These are phyloP conservation scores for Beauveria bassiana DNA, from an alignment of 2,329 filamentous ascomycete genomes.

Conservation along the genomic window DNA sequence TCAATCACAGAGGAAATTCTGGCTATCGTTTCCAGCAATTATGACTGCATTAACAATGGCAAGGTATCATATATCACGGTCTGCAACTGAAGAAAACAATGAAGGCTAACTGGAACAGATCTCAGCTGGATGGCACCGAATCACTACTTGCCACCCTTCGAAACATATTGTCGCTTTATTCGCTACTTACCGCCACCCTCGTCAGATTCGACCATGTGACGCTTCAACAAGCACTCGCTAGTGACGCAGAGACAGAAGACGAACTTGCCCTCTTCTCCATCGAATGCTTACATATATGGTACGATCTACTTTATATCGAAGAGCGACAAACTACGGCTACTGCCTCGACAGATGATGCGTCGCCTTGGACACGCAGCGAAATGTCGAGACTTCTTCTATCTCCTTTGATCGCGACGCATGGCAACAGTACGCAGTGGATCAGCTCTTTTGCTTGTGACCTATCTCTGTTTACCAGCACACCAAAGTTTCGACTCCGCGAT, in stretches of 20 bases:
- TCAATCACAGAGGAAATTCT: slow-evolving; percentile 3
- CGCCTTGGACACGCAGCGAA: neutral
- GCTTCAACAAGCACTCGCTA: neutral
- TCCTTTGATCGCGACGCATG: neutral
- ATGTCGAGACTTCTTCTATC: neutral
- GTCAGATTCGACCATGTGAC: neutral
- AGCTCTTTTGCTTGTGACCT: neutral
- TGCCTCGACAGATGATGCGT: neutral
- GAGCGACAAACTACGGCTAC: neutral
- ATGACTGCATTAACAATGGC: neutral
- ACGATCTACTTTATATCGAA: neutral
- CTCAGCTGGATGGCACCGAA: neutral
- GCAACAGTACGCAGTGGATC: slow-evolving; percentile 1
- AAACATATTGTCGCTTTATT: neutral
- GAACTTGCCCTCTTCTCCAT: neutral
- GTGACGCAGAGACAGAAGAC: neutral
- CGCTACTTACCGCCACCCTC: neutral
- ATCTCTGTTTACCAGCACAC: neutral
- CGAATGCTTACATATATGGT: neutral
- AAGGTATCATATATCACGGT: neutral
- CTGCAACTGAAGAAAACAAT: neutral
- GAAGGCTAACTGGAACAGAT: neutral
- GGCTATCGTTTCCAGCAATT: neutral
- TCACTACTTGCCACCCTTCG: neutral
- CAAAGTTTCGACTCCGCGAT: neutral